A percentile compares a stretch with the other conserved stretches of the same genome.
Evolutionary conservation across 2,329 filamentous ascomycete genomes (phyloP).

Genomic region (Neopestalotiopsis sp.): DNA sequence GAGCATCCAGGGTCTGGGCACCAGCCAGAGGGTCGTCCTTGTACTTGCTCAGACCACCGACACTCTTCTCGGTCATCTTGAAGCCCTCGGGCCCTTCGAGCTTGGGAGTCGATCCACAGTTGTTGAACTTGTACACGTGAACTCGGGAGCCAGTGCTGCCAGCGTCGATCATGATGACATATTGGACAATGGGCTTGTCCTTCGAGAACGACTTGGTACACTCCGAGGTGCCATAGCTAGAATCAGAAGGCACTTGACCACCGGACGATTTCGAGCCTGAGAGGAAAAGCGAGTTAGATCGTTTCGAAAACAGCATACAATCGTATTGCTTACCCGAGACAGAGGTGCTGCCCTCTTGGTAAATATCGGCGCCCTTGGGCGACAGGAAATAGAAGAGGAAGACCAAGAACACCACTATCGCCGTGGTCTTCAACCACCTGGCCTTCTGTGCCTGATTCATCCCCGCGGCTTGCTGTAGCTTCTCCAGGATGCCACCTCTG

Average conservation of each 20-base stretch:
- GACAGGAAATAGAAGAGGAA: constrained; percentile 70
- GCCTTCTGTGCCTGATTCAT: constrained; percentile 70
- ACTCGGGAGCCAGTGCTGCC: constrained; percentile 97
- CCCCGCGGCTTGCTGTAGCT: constrained; percentile 58
- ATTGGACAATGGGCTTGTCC: constrained; percentile 93
- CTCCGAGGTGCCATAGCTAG: constrained; percentile 70
- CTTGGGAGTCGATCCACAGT: constrained; percentile 94
- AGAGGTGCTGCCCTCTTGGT: constrained; percentile 51
- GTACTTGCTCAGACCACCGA: constrained; percentile 87
- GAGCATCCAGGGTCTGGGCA: constrained; percentile 84
- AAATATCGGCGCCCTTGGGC: constrained; percentile 61
- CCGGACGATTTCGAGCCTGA: constrained; percentile 32
- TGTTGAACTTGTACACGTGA: constrained; percentile 99
- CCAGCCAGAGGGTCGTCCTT: constrained; percentile 85
- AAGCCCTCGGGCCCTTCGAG: constrained; percentile 86
- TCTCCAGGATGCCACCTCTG: constrained; percentile 56
- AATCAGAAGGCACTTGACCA: constrained; percentile 63
- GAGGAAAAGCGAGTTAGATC: not conserved
- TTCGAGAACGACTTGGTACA: constrained; percentile 85
- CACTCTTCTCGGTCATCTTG: constrained; percentile 87
- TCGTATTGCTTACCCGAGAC: not conserved
- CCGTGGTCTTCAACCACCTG: constrained; percentile 70
- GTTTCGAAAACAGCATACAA: not conserved
- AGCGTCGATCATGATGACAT: constrained; percentile 98
- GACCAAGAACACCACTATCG: constrained; percentile 64